Evolutionary conservation across 1,284 basidiomycete species (phyloP), one percentile per base, ranked within the genome.

Genomic region (Sporisorium exsertum): DNA sequence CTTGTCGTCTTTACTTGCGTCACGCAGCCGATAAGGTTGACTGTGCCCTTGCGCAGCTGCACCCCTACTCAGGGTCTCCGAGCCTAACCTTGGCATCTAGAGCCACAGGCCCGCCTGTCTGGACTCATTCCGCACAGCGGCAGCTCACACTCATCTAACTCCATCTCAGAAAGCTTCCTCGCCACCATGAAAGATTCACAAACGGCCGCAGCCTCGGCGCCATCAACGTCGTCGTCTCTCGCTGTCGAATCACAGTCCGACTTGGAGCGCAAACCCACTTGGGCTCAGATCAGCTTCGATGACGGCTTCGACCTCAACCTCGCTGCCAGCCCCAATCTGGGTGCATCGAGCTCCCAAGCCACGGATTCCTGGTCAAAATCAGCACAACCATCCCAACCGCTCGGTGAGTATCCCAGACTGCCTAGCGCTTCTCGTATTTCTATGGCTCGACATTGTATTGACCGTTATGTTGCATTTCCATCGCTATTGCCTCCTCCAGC

Each of bases 231-330:
- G 8, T 45, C 60, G 18, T 33, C 47, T 18, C 61, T 58, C n/a
- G 33, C 51, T 7, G 35, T 45, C 57, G 50, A 46, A 12, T 20
- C 63, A 20, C 50, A 50, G 9, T 57, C 59, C 10, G 55, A 61
- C 35, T 35, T 65, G 55, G 42, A 69, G n/a, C 69, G 65, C 58
- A 64, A 65, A 50, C 65, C 74, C 18, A 60, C 74, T n/a, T 77
- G 74, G 74, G 51, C 64, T 10, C 64, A 67, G 24, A 66, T 77
- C 74, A 66, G 56, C 57, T 77, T 77, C 29, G 74, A 70, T 32
- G 69, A 69, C 35, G 66, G 63, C 27, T 77, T 77, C 58, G 66
- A 77, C 43, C 74, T 77, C 55, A 58, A 77, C 42, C 55, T 67
- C 16, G 72, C 33, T 24, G 51, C 40, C 9, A 73, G 51, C 8